Percentiles rank a stretch among this genome's conserved stretches.
Evolutionary conservation across 257 asterid species (phyloP).

Genomic region (Datura wrightii): DNA sequence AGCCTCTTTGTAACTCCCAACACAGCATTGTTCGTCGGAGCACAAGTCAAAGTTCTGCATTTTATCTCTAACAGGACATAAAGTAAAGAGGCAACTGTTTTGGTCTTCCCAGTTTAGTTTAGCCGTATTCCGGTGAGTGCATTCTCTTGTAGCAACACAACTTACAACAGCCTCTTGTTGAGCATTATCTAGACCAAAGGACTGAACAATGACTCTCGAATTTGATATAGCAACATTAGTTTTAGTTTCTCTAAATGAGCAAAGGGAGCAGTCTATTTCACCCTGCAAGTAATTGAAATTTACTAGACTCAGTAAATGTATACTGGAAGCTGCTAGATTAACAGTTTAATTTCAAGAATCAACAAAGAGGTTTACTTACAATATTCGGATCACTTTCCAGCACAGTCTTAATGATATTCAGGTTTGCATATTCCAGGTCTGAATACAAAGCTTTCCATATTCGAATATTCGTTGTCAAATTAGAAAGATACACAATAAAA

Average conservation of each 20-base stretch:
- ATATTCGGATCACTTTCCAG: no score
- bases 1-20: slow-evolving; percentile 43
- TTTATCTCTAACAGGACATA: slow-evolving; percentile 38
- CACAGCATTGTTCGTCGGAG: slow-evolving; percentile 60
- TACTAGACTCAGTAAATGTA: no score
- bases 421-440: no score
- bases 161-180: slow-evolving; percentile 47
- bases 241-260: slow-evolving; percentile 7
- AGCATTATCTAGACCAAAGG: slow-evolving; percentile 46
- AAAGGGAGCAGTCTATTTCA: slow-evolving; percentile 41
- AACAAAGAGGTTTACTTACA: no score
- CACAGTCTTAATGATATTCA: no score
- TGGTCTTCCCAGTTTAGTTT: slow-evolving; percentile 58
- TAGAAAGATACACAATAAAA: no score
- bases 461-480: no score
- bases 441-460: no score
- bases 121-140: slow-evolving; percentile 38
- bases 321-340: no score
- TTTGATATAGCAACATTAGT: neutral
- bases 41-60: slow-evolving; percentile 55
- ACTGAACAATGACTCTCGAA: slow-evolving; percentile 25
- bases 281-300: slow-evolving; percentile 26
- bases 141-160: slow-evolving; percentile 43
- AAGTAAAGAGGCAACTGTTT: slow-evolving; percentile 47
- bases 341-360: no score